A percentile compares a stretch with the other conserved stretches of the same genome.
These are phyloP conservation scores for Fraxinus greggii DNA, from an alignment of 305 asterid genomes.

Conservation along the genomic window DNA sequence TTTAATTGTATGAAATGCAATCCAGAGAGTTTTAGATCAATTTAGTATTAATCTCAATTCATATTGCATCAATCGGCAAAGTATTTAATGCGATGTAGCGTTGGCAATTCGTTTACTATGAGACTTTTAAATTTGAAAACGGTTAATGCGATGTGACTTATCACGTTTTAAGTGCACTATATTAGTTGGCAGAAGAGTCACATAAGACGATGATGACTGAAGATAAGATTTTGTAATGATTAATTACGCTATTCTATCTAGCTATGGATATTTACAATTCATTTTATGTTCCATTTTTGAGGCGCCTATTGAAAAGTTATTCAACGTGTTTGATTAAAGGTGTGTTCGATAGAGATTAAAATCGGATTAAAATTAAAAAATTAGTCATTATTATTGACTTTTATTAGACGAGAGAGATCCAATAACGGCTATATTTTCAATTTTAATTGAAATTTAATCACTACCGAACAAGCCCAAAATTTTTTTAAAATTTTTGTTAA, in stretches of 20 bases:
- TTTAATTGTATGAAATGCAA: neutral
- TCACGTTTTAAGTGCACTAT: neutral
- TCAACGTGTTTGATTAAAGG: no score
- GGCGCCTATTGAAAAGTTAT: no score
- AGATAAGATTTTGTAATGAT: neutral
- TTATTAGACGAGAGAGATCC: no score
- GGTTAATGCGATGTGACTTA: neutral
- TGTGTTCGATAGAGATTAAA: no score
- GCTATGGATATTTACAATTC: neutral
- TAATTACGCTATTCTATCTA: no score
- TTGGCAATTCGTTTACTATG: neutral
- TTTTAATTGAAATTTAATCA: no score
- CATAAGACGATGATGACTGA: neutral
- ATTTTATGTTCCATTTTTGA: neutral
- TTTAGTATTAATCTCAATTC: neutral
- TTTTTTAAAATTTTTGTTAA: no score
- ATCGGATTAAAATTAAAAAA: no score
- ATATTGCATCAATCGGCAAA: neutral
- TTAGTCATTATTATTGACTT: no score
- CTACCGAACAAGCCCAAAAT: no score
- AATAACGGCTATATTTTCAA: no score
- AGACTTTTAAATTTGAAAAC: neutral
- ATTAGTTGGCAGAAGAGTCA: neutral
- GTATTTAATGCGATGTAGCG: neutral
- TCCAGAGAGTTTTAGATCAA: neutral